These are phyloP conservation scores for Dendrobium chrysotoxum DNA, from an alignment of 106 monocot genomes.

Conservation along the genomic window DNA sequence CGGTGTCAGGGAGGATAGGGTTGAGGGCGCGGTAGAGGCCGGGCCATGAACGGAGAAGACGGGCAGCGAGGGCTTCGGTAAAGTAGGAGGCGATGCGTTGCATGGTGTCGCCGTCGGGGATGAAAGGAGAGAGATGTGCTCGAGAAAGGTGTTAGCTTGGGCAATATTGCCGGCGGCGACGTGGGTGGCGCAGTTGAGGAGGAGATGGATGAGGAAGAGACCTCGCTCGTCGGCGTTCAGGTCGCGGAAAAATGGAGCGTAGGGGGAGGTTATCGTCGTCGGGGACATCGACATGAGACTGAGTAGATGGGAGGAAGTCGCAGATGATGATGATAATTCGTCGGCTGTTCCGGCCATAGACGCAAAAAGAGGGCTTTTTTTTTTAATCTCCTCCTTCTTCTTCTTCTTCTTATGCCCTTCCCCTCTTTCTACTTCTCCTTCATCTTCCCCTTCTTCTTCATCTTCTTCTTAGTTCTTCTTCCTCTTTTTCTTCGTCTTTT, in stretches of 20 bases:
- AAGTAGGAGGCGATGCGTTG: conserved; percentile 61
- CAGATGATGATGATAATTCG: conserved; percentile 12
- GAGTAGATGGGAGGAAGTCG: conserved; percentile 28
- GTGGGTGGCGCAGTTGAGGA: conserved; percentile 51
- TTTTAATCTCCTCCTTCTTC: background rate
- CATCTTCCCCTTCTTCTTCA: too few relatives aligned
- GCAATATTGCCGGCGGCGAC: conserved; percentile 35
- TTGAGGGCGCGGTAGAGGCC: conserved; percentile 36
- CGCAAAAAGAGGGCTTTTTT: background rate
- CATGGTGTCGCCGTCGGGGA: conserved; percentile 58
- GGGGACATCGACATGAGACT: conserved; percentile 40
- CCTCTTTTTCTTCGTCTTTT: too few relatives aligned
- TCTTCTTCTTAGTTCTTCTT: too few relatives aligned
- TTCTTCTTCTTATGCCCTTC: too few relatives aligned
- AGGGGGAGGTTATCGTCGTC: conserved; percentile 19
- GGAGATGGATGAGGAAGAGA: conserved; percentile 60
- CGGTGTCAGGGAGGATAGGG: background rate
- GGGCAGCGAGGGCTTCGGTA: conserved; percentile 41
- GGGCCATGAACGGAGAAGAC: conserved; percentile 26
- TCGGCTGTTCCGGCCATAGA: conserved; percentile 6
- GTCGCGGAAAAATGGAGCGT: conserved; percentile 22
- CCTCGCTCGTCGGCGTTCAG: conserved; percentile 54
- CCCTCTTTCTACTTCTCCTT: too few relatives aligned
- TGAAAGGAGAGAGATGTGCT: conserved; percentile 49
- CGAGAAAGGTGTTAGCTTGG: conserved; percentile 37